phyloP scores from a whole-genome alignment of 345 rosid genomes.

The Aquilaria yunnanensis region DNA sequence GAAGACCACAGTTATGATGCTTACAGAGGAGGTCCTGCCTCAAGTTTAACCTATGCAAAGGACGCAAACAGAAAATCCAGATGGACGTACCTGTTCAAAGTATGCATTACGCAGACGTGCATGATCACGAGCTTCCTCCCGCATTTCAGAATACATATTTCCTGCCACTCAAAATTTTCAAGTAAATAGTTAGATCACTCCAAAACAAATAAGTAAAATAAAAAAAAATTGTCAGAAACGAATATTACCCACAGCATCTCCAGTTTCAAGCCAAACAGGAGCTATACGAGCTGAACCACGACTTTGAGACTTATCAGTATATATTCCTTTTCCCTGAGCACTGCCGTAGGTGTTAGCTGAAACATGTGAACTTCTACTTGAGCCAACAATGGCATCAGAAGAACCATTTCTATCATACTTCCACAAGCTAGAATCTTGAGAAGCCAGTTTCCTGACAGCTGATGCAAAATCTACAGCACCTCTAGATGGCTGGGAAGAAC shows the following conservation, averaged over 20 bases:
- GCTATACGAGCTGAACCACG: conserved; percentile 62
- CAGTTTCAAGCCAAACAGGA: conserved; percentile 98
- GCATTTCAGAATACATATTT: conserved; percentile 71
- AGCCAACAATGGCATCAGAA: conserved; percentile 64
- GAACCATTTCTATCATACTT: conserved; percentile 79
- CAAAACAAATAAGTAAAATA: conserved; percentile 11
- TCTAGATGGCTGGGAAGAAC: conserved; percentile 45
- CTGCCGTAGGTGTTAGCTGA: conserved; percentile 45
- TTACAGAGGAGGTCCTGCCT: too few species aligned
- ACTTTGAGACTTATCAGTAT: conserved; percentile 59
- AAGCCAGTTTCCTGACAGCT: conserved; percentile 84
- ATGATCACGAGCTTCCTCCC: conserved; percentile 93
- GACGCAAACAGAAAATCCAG: not conserved
- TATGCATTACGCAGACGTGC: conserved; percentile 84
- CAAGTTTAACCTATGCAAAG: conserved; percentile 1
- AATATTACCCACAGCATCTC: conserved; percentile 95
- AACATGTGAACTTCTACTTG: conserved; percentile 69
- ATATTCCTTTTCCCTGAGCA: conserved; percentile 61
- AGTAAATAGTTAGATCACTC: conserved; percentile 21
- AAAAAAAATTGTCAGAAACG: conserved; percentile 22
- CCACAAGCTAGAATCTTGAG: conserved; percentile 82
- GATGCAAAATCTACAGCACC: conserved; percentile 81
- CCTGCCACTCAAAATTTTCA: conserved; percentile 66
- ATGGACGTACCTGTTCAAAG: conserved; percentile 71
- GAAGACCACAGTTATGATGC: too few species aligned